phyloP scores from a whole-genome alignment of 73 alveolate genomes.

The Paramecium pentaurelia region DNA sequence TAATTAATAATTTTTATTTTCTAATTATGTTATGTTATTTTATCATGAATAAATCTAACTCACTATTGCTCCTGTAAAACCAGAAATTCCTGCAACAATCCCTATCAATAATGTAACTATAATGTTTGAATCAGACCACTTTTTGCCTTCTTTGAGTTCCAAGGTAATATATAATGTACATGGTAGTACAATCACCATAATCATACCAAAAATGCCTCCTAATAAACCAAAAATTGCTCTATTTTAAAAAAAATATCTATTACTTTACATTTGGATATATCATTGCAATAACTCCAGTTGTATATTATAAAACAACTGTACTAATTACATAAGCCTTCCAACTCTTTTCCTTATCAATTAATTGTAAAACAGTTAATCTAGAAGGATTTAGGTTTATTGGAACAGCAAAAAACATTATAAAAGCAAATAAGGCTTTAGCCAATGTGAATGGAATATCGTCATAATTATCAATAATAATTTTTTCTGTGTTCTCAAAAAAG shows the following conservation, averaged over 20 bases:
- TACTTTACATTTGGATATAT: slow-evolving; percentile 28
- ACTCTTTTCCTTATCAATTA: neutral
- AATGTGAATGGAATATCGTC: neutral
- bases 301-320: neutral
- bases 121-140: neutral
- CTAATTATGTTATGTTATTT: neutral
- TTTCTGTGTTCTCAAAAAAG: neutral
- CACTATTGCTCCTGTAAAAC: slow-evolving; percentile 14
- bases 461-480: slow-evolving; percentile 15
- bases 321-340: neutral
- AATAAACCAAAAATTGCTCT: slow-evolving; percentile 3
- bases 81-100: neutral
- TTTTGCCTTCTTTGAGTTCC: neutral
- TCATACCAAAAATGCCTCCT: slow-evolving; percentile 32
- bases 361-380: neutral
- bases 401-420: slow-evolving; percentile 25
- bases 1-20: no score
- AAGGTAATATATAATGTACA: neutral
- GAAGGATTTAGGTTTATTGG: slow-evolving; percentile 38
- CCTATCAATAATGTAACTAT: neutral
- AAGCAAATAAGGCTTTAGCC: slow-evolving; percentile 2
- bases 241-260: neutral
- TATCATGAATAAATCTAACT: neutral
- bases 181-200: neutral
- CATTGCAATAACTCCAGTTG: slow-evolving; percentile 31